Evolutionary conservation across 2,329 filamentous ascomycete species (phyloP).

Genomic region (Fusarium incarnatum): DNA sequence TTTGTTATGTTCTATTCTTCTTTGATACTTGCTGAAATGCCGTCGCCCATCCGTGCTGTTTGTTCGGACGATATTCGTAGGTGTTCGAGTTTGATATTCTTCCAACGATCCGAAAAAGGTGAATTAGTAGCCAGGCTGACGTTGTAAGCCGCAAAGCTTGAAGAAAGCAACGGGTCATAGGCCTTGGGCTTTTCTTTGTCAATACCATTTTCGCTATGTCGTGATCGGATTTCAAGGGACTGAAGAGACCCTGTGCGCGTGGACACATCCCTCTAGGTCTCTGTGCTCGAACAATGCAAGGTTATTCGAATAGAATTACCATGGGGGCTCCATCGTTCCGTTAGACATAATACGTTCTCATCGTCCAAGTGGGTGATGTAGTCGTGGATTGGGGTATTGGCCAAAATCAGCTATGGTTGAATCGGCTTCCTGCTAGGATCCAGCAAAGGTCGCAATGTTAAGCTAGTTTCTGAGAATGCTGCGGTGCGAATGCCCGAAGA

Average conservation of each 20-base stretch:
- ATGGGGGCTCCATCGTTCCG: background rate
- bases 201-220: background rate
- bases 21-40: slow-evolving; percentile 3
- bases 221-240: background rate
- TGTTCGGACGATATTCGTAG: background rate
- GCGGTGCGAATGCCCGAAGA: background rate
- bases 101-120: background rate
- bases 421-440: background rate
- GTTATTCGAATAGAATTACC: background rate
- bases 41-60: slow-evolving; percentile 6
- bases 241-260: background rate
- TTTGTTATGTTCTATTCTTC: slow-evolving; percentile 13
- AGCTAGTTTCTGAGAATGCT: background rate
- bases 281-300: background rate
- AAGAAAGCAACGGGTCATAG: background rate
- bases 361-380: background rate
- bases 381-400: background rate
- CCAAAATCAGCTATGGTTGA: background rate
- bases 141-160: background rate
- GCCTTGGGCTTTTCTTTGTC: background rate
- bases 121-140: slow-evolving; percentile 8
- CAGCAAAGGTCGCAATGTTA: background rate
- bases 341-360: background rate
- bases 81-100: slow-evolving; percentile 6
- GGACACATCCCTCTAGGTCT: background rate